Percentiles rank a stretch among this genome's conserved stretches.
phyloP scores from a whole-genome alignment of 176 grass and related monocot species.

The bread wheat (Triticum aestivum) region IWGSC_CS_RefSeq_v2.1 NC_057797.1:641707794-641708293 shows the following conservation, averaged over 20 bases:
- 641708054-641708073: constrained; percentile 93
- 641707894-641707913: constrained; percentile 13
- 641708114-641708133: constrained; percentile 1
- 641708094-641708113: constrained; percentile 97
- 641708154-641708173: constrained; percentile 5
- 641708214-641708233: constrained; percentile 31
- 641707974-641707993: constrained; percentile 90
- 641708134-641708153: neutral
- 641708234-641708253: constrained; percentile 73
- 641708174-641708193: neutral
- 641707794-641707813: constrained; percentile 15
- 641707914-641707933: constrained; percentile 4
- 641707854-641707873: constrained; percentile 97
- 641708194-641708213: constrained; percentile 9
- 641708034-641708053: constrained; percentile 99
- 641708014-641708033: constrained; percentile 98
- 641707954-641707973: constrained; percentile 72
- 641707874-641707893: constrained; percentile 72
- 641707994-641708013: constrained; percentile 84
- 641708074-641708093: constrained; percentile 95
- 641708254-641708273: constrained; percentile 73
- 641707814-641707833: constrained; percentile 31
- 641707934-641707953: constrained; percentile 23
- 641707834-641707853: constrained; percentile 83
- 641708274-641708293: constrained; percentile 87